Percentiles rank a stretch among this genome's conserved stretches.
phyloP scores from a whole-genome alignment of 1,284 basidiomycete species.

The Leccinum glutinopallens region DNA sequence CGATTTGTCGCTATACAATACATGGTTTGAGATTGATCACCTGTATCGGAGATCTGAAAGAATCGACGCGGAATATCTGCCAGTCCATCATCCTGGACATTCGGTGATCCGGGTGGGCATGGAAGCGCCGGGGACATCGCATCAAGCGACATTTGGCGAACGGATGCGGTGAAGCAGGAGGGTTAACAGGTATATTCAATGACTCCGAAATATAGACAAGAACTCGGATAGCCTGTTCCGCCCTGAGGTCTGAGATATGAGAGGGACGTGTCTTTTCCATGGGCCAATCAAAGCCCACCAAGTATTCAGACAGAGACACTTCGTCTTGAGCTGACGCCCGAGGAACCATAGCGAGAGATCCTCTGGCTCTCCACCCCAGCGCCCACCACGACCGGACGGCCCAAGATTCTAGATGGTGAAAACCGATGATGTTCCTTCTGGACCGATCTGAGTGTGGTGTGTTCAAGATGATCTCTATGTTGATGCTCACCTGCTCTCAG shows the following conservation, averaged over 20 bases:
- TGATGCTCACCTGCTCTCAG: neutral
- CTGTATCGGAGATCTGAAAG: slow-evolving; percentile 12
- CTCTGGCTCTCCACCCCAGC: slow-evolving; percentile 3
- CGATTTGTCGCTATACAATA: neutral
- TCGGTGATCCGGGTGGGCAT: neutral
- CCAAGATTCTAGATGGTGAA: slow-evolving; percentile 2
- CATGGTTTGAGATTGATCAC: slow-evolving; percentile 8
- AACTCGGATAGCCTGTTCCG: neutral
- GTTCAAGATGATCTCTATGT: neutral
- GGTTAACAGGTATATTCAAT: slow-evolving; percentile 13
- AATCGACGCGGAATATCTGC: slow-evolving; percentile 8
- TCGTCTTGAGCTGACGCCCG: neutral
- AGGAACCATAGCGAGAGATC: neutral
- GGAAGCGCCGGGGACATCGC: slow-evolving; percentile 24
- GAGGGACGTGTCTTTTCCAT: neutral
- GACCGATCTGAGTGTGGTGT: neutral
- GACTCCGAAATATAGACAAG: slow-evolving; percentile 5
- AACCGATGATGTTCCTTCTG: neutral
- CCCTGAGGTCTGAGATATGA: neutral
- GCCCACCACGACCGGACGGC: neutral
- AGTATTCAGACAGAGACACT: neutral
- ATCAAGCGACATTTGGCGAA: slow-evolving; percentile 16
- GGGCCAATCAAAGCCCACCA: neutral
- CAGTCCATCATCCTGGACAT: slow-evolving; percentile 2
- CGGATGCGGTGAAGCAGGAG: neutral